A percentile compares a stretch with the other conserved stretches of the same genome.
Evolutionary conservation across 352 stramenopile genomes (phyloP).

Genomic region (Thalassiosira ordinaria): DNA sequence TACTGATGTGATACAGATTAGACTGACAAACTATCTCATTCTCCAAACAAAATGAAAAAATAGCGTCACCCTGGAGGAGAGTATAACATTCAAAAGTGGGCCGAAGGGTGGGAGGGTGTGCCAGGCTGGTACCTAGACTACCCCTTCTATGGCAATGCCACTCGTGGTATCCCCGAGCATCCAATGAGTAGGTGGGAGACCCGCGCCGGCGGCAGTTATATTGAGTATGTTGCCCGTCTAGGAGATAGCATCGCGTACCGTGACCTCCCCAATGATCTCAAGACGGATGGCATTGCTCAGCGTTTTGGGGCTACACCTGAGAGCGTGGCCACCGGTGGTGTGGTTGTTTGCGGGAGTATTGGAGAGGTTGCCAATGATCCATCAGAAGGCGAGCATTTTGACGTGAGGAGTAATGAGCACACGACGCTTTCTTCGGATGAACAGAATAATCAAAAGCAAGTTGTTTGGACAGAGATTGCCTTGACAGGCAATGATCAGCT

Average conservation of each 20-base stretch:
- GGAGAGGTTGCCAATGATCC: slow-evolving; percentile 49
- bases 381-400: slow-evolving; percentile 35
- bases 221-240: slow-evolving; percentile 41
- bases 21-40: too few relatives aligned
- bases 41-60: too few relatives aligned
- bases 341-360: slow-evolving; percentile 61
- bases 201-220: slow-evolving; percentile 14
- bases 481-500: too few relatives aligned
- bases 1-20: too few relatives aligned
- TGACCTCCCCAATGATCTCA: slow-evolving; percentile 44
- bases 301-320: slow-evolving; percentile 46
- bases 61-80: slow-evolving; percentile 58
- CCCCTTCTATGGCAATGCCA: slow-evolving; percentile 33
- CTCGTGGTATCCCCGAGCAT: slow-evolving; percentile 61
- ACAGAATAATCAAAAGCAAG: slow-evolving; percentile 49
- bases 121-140: slow-evolving; percentile 56
- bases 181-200: slow-evolving; percentile 56
- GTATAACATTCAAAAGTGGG: slow-evolving; percentile 61
- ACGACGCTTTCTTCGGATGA: background rate
- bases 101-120: slow-evolving; percentile 27
- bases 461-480: too few relatives aligned
- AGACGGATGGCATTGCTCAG: slow-evolving; percentile 45
- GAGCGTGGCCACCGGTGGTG: slow-evolving; percentile 18
- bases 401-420: slow-evolving; percentile 34
- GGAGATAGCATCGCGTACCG: slow-evolving; percentile 46